Evolutionary conservation across 2,329 filamentous ascomycete species (phyloP), one percentile per base, ranked within the genome.

Genomic region (Exserohilum turcica): DNA sequence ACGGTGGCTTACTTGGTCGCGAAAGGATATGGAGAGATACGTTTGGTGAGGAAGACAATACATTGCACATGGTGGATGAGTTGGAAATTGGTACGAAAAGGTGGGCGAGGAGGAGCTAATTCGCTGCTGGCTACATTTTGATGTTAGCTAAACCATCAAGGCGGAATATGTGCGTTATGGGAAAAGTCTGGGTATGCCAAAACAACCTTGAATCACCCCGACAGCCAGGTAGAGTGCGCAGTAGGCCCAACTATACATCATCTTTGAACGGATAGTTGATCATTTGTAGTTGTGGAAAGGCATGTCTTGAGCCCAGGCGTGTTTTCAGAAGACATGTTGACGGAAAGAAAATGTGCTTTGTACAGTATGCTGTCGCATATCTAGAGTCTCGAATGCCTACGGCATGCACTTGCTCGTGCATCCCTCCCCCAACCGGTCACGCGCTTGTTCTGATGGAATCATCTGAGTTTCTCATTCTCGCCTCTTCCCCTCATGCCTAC

Each of bases 261-360:
- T 39, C 4, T 27, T 16, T n/a, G 15, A 15, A 15, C 15, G 8
- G 10, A 6, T n/a, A 27, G 2, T 6, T n/a, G 10, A 5, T 19
- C 5, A 15, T 6, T 12, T 15, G 29, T 35, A 21, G 8, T 9
- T 15, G 19, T 8, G 5, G 27, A 24, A n/a, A 24, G 5, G 16
- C 9, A 13, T 35, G 16, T 16, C 16, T 12, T 16, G 12, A 21
- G 2, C 27, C 13, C 42, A 44, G 33, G 21, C n/a, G n/a, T 27
- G 10, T 12, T 10, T 35, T 21, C 13, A 15, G 10, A 6, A 24
- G 32, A 7, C 28, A 16, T 48, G 21, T 24, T 54, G 48, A 61
- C 33, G 16, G 47, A 60, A 67, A 48, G 52, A 59, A 66, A 64
- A 59, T 56, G 48, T 53, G 59, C 59, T 67, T 64, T 64, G 54